Evolutionary conservation across 345 rosid genomes (phyloP).

Genomic region (Microcos paniculata): DNA sequence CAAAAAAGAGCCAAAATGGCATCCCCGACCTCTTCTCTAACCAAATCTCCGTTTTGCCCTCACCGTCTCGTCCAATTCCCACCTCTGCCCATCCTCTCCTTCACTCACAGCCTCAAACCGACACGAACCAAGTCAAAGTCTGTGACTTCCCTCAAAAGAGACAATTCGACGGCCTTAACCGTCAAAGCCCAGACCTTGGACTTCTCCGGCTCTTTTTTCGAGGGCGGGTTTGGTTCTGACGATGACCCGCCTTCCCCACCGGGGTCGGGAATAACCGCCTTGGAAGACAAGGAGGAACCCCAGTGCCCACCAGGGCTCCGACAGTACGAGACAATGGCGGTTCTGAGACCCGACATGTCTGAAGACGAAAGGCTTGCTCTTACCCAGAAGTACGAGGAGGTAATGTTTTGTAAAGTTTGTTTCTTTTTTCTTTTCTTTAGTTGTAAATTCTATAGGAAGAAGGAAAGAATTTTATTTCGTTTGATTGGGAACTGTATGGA

Average conservation of each 20-base stretch:
- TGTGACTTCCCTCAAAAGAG: slow-evolving; percentile 13
- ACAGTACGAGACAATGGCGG: slow-evolving; percentile 83
- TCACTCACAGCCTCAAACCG: slow-evolving; percentile 40
- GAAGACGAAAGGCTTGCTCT: slow-evolving; percentile 87
- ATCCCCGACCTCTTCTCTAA: slow-evolving; percentile 38
- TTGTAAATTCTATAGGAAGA: not conserved
- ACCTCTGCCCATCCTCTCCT: slow-evolving; percentile 40
- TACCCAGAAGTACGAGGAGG: slow-evolving; percentile 99
- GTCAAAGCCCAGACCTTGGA: slow-evolving; percentile 65
- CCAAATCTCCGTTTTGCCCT: slow-evolving; percentile 37
- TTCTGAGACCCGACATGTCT: slow-evolving; percentile 93
- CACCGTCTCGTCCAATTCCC: slow-evolving; percentile 32
- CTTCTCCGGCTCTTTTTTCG: slow-evolving; percentile 79
- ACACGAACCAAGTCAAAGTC: slow-evolving; percentile 33
- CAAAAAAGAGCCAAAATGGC: slow-evolving; percentile 5
- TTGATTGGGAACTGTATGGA: not conserved
- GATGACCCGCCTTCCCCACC: slow-evolving; percentile 57
- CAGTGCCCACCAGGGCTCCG: slow-evolving; percentile 94
- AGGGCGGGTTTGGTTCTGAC: slow-evolving; percentile 63
- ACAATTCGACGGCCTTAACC: slow-evolving; percentile 13
- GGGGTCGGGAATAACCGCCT: slow-evolving; percentile 48
- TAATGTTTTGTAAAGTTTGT: slow-evolving; percentile 16
- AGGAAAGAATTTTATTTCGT: not conserved
- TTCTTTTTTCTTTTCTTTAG: not conserved
- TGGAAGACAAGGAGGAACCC: slow-evolving; percentile 75